Evolutionary conservation across 2,329 filamentous ascomycete genomes (phyloP).

Genomic region (Bipolaris cookei): DNA sequence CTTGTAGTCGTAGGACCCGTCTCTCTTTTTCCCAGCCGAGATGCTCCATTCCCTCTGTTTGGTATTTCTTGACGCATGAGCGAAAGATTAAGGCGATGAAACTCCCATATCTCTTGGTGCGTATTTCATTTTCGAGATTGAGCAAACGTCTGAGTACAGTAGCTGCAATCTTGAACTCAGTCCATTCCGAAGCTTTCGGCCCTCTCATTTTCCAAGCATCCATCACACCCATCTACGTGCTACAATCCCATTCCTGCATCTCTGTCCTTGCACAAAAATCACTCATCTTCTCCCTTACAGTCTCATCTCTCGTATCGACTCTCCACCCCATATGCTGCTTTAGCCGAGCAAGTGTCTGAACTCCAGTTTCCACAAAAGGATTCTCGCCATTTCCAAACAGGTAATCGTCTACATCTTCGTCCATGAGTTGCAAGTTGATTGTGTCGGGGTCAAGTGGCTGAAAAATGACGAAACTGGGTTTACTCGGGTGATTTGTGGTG

Average conservation of each 20-base stretch:
- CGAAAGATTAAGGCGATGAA: neutral
- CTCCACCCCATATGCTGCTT: constrained; percentile 18
- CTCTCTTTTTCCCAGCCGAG: too few species aligned
- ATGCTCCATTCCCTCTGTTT: too few species aligned
- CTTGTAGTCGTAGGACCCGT: neutral
- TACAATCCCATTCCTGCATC: neutral
- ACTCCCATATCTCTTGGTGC: neutral
- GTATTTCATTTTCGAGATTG: neutral
- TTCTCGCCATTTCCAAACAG: constrained; percentile 10
- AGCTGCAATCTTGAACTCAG: neutral
- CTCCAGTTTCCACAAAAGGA: constrained; percentile 7
- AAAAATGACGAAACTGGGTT: neutral
- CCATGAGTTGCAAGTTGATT: constrained; percentile 2
- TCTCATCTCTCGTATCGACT: constrained; percentile 11
- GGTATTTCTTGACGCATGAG: too few species aligned
- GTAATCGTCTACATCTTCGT: constrained; percentile 18
- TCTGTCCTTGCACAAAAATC: neutral
- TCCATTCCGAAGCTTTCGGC: neutral
- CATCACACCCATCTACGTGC: neutral
- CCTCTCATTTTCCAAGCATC: neutral
- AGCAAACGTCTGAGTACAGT: neutral
- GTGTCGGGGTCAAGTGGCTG: neutral
- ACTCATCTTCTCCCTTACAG: constrained; percentile 4
- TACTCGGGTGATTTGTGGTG: neutral
- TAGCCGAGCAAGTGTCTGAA: neutral